Base-by-base conservation (phyloP, 2,329 filamentous ascomycete genomes). In the Cercospora nicotianae region DNA sequence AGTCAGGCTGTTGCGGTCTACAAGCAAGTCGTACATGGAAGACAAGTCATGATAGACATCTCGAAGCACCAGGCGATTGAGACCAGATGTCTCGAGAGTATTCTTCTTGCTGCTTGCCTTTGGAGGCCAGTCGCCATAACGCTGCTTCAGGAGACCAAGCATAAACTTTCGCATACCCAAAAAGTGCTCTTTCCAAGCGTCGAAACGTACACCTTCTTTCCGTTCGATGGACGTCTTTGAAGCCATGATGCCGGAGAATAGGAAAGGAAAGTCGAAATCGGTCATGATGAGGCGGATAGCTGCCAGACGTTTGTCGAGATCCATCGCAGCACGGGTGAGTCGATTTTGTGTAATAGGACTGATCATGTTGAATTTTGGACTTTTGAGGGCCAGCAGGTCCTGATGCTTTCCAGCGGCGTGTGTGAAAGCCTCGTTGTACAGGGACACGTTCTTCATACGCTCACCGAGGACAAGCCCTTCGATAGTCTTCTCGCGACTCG, bases 101-200 rank as follows among this genome's bases (percentile, higher is more conserved):
- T 97, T 96, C 85, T 96, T 97, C 84, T 96, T 96, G 74, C 89
- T 94, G 74, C 87, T 91, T 1, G 93, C 93, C 78, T 95, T 96
- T 8, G 95, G 94, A 2, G 95, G 94, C 94, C 94, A 92, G 31
- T 88, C 85, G n/a, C 89, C 89, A 74, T 89, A 90, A 58, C 86
- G 84, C 60, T 84, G 79, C 70, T 89, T 88, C 76, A 89, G 96
- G 78, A 93, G 90, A 70, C 84, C 82, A 61, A 93, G 82, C 18
- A 90, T 86, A 76, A 93, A 92, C 45, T 88, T 87, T 45, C 92
- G 87, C 84, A 94, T 93, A 65, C 87, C 88, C 67, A 86, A 81
- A 77, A 94, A 98, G 2, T 89, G 86, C 18, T 84, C 83, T 75
- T 87, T 91, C 94, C 95, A 98, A 30, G 87, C 86, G 78, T 93